These are phyloP conservation scores for Ceratobasidium sp. DNA, from an alignment of 1,284 basidiomycete species.

Conservation along the genomic window DNA sequence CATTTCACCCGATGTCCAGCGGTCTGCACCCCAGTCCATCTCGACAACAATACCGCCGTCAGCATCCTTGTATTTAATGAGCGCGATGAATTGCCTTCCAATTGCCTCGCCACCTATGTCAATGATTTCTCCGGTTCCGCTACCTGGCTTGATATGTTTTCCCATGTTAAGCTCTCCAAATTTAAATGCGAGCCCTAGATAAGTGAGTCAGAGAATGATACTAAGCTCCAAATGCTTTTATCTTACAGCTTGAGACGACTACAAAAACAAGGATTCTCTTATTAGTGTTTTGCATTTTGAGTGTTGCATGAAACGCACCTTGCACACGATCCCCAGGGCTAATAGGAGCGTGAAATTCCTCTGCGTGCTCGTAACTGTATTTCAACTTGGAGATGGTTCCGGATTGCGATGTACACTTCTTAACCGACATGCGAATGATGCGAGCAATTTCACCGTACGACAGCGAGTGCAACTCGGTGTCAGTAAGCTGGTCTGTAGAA, in stretches of 20 bases:
- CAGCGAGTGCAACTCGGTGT: slow-evolving; percentile 9
- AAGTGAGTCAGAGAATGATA: not conserved
- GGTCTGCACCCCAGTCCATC: slow-evolving; percentile 12
- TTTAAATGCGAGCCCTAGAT: not conserved
- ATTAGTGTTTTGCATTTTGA: no score
- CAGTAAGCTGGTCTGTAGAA: slow-evolving; percentile 10
- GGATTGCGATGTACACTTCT: not conserved
- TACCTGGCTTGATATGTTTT: slow-evolving; percentile 27
- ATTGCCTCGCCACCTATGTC: slow-evolving; percentile 13
- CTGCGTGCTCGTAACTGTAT: slow-evolving; percentile 23
- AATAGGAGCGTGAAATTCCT: slow-evolving; percentile 17
- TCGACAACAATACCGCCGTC: slow-evolving; percentile 21
- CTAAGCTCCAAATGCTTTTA: not conserved
- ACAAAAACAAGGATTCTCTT: not conserved
- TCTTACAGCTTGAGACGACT: slow-evolving; percentile 2
- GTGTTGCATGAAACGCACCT: not conserved
- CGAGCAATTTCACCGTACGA: slow-evolving; percentile 23
- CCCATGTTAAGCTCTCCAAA: not conserved
- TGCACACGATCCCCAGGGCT: slow-evolving; percentile 19
- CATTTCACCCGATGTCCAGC: slow-evolving; percentile 23
- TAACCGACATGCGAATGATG: slow-evolving; percentile 21
- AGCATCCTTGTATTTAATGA: slow-evolving; percentile 23
- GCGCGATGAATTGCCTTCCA: not conserved
- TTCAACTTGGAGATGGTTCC: slow-evolving; percentile 5
- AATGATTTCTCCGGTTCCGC: slow-evolving; percentile 13